A percentile compares a stretch with the other conserved stretches of the same genome.
phyloP scores from a whole-genome alignment of 148 eudicot species.

The Dianthus caryophyllus region DNA sequence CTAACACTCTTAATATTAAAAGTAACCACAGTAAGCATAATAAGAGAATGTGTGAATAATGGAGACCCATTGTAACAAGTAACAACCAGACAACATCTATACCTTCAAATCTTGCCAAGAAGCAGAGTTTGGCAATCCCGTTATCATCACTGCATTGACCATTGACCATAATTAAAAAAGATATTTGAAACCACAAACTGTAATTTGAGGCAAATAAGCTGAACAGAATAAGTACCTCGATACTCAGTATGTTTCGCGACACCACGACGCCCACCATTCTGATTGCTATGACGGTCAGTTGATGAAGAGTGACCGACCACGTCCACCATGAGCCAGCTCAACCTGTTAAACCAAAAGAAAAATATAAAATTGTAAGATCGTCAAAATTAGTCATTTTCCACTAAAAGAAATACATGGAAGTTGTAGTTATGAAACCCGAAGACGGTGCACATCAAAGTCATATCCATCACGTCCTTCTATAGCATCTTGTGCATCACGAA shows the following conservation, averaged over 20 bases:
- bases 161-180: neutral
- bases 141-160: slow-evolving; percentile 53
- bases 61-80: too few species aligned
- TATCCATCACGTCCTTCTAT: slow-evolving; percentile 99
- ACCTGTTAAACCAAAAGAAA: slow-evolving; percentile 39
- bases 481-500: slow-evolving; percentile 96
- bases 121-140: slow-evolving; percentile 89
- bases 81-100: too few species aligned
- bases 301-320: too few species aligned
- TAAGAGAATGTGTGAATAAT: too few species aligned
- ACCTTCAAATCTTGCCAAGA: slow-evolving; percentile 99
- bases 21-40: too few species aligned
- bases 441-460: slow-evolving; percentile 93
- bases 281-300: slow-evolving; percentile 42
- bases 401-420: neutral
- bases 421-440: slow-evolving; percentile 52
- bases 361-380: neutral
- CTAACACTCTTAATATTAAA: too few species aligned
- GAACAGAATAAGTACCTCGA: slow-evolving; percentile 49
- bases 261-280: slow-evolving; percentile 45
- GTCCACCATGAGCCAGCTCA: too few species aligned
- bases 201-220: neutral
- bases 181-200: neutral
- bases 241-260: slow-evolving; percentile 93
- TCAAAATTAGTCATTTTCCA: neutral